These are phyloP conservation scores for Daldinia eschscholtzii DNA, from an alignment of 2,329 filamentous ascomycete genomes.

Conservation along the genomic window DNA sequence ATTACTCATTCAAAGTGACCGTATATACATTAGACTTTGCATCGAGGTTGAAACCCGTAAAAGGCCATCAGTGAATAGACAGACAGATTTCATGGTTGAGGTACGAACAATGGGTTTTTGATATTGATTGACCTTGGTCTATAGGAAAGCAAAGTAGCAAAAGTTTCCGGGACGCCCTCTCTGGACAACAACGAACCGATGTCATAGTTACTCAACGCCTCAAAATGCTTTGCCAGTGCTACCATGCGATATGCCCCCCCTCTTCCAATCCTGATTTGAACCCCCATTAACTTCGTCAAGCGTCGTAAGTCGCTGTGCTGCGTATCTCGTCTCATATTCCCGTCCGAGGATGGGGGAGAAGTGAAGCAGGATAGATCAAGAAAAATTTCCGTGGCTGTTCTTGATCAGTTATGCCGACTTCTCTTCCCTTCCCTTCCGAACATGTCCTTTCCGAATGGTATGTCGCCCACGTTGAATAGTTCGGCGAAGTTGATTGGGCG, in stretches of 20 bases:
- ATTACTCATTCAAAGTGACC: not conserved
- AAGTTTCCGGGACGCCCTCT: conserved; percentile 24
- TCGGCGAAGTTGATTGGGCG: conserved; percentile 79
- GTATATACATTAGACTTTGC: conserved; percentile 14
- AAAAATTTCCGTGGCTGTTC: not conserved
- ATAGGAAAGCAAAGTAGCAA: conserved; percentile 35
- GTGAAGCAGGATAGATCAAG: conserved; percentile 1
- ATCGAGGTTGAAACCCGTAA: too few species aligned
- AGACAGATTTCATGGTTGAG: not conserved
- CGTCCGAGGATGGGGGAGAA: not conserved
- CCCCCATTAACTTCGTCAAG: conserved; percentile 26
- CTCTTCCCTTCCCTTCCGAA: conserved; percentile 64
- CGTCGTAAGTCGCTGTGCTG: conserved; percentile 26
- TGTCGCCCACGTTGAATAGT: conserved; percentile 77
- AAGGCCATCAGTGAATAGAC: not conserved
- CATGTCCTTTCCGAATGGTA: conserved; percentile 72
- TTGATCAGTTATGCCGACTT: conserved; percentile 60
- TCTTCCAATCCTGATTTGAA: conserved; percentile 20
- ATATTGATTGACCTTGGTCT: conserved; percentile 27
- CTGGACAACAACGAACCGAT: conserved; percentile 32
- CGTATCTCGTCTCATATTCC: conserved; percentile 11
- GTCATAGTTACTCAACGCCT: conserved; percentile 37
- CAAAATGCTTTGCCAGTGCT: conserved; percentile 42
- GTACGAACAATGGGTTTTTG: conserved; percentile 12
- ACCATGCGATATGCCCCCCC: conserved; percentile 35